Percentiles rank a stretch among this genome's conserved stretches.
phyloP scores from a whole-genome alignment of 352 stramenopile genomes.

The Phytopythium sindhum region DNA sequence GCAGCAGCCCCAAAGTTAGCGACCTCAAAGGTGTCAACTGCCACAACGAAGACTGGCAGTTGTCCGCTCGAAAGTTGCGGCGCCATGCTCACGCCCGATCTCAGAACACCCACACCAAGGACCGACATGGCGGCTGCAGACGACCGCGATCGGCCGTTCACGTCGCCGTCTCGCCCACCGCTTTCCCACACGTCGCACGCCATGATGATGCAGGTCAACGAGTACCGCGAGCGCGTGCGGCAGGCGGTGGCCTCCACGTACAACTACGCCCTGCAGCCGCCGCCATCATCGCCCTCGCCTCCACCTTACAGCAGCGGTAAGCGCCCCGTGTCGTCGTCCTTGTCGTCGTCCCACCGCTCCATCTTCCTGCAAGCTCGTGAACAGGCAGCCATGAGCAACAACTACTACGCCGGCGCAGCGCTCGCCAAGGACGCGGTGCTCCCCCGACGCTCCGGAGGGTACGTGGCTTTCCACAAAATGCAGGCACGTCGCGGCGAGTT shows the following conservation, averaged over 20 bases:
- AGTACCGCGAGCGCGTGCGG: conserved; percentile 47
- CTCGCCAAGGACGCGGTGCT: conserved; percentile 27
- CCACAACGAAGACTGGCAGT: background rate
- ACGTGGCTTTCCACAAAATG: conserved; percentile 51
- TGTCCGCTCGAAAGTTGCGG: background rate
- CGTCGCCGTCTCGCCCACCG: background rate
- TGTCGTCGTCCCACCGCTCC: conserved; percentile 27
- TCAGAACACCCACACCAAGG: background rate
- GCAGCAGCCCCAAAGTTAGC: too few relatives aligned
- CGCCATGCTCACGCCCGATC: background rate
- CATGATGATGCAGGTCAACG: conserved; percentile 59
- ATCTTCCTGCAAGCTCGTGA: conserved; percentile 17
- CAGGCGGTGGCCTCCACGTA: conserved; percentile 50
- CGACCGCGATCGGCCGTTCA: background rate
- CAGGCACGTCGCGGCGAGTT: conserved; percentile 29
- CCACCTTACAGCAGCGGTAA: background rate
- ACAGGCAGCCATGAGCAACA: conserved; percentile 2
- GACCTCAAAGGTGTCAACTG: background rate
- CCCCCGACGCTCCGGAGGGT: conserved; percentile 17
- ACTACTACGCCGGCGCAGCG: conserved; percentile 11
- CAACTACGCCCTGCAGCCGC: conserved; percentile 25
- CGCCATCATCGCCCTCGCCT: conserved; percentile 2
- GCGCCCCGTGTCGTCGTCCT: background rate
- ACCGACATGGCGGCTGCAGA: background rate
- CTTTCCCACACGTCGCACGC: conserved; percentile 40